These are phyloP conservation scores for Cutaneotrichosporon dermatis DNA, from an alignment of 1,284 basidiomycete species.

Conservation along the genomic window DNA sequence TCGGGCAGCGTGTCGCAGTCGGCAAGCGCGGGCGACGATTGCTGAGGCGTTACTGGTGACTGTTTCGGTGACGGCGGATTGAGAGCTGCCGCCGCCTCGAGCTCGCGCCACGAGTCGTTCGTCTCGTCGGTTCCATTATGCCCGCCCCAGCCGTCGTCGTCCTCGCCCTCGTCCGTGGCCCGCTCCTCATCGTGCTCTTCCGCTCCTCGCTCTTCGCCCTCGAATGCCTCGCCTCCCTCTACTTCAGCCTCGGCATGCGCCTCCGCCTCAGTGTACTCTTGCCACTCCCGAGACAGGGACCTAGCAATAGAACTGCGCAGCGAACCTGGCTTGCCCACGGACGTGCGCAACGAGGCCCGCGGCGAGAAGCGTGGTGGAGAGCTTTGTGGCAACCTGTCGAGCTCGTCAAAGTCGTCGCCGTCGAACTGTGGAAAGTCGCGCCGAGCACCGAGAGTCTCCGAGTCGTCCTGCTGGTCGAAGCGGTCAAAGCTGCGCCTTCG, in stretches of 20 bases:
- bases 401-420: background rate
- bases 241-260: background rate
- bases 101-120: conserved; percentile 1
- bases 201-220: no score
- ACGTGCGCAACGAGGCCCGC: background rate
- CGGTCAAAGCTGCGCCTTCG: no score
- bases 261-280: no score
- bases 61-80: background rate
- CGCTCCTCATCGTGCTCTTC: no score
- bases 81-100: background rate
- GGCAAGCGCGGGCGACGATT: background rate
- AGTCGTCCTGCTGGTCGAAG: no score
- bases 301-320: background rate
- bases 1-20: conserved; percentile 5
- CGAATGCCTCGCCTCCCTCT: no score
- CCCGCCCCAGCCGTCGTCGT: background rate
- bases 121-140: background rate
- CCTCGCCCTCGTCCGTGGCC: no score
- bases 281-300: no score
- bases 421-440: no score
- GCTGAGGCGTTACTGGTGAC: no score
- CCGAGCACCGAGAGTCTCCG: no score
- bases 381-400: background rate
- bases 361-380: background rate
- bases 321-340: background rate